Conservation (phyloP, 75 land plant species). For the Sequoia sempervirens region DNA sequence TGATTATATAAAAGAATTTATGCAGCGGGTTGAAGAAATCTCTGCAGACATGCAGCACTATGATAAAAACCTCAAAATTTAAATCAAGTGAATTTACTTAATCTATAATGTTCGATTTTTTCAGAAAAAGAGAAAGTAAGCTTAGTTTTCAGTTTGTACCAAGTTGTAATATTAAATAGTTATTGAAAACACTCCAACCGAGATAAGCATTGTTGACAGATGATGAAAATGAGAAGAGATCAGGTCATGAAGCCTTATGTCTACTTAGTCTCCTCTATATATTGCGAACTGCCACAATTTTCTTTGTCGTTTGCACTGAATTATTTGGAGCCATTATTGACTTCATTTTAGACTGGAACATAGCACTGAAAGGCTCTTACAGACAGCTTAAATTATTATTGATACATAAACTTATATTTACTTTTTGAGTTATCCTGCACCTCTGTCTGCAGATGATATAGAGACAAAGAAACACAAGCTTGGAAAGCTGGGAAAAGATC, state of each 20-base stretch:
- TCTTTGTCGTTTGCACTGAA: background rate
- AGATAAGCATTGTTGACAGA: background rate
- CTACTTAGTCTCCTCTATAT: background rate
- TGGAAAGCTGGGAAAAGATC: constrained; percentile 81
- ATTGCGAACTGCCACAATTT: background rate
- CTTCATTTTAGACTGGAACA: background rate
- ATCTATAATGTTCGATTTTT: too few relatives aligned
- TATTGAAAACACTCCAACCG: background rate
- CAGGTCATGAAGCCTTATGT: background rate
- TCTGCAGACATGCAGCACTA: too few relatives aligned
- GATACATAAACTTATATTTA: background rate
- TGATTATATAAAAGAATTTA: too few relatives aligned
- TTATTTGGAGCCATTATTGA: background rate
- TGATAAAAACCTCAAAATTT: too few relatives aligned
- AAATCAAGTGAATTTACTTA: too few relatives aligned
- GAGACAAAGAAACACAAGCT: constrained; percentile 22
- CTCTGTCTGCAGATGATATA: constrained; percentile 20
- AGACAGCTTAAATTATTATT: background rate
- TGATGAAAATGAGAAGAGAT: background rate
- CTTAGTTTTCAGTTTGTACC: background rate
- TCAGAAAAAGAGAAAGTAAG: too few relatives aligned
- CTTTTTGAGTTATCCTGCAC: background rate
- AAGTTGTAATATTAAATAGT: background rate
- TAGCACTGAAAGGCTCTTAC: background rate
- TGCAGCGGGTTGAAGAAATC: too few relatives aligned